These are phyloP conservation scores for Ajuga chamaepitys DNA, from an alignment of 257 asterid genomes.

Conservation along the genomic window DNA sequence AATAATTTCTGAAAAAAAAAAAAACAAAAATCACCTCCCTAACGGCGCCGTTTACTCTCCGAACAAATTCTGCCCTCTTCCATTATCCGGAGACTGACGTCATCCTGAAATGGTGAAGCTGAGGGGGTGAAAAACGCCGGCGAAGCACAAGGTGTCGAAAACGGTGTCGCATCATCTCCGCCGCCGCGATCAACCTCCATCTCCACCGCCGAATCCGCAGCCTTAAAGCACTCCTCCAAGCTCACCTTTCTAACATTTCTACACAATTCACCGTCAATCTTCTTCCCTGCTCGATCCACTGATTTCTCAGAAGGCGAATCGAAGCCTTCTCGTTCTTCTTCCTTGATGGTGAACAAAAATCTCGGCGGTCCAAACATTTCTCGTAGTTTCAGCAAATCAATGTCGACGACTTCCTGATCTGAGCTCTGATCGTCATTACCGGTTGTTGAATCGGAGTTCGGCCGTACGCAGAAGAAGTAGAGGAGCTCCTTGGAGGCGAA, in stretches of 20 bases:
- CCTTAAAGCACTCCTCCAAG: conserved; percentile 32
- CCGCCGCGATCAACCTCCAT: background rate
- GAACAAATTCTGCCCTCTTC: background rate
- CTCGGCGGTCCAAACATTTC: conserved; percentile 48
- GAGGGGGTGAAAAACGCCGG: conserved; percentile 25
- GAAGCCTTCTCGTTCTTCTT: conserved; percentile 43
- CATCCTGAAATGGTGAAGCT: conserved; percentile 20
- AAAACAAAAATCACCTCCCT: too few species aligned
- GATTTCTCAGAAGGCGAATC: conserved; percentile 29
- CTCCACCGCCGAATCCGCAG: conserved; percentile 16
- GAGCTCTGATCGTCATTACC: background rate
- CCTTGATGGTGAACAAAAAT: conserved; percentile 43
- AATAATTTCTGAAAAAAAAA: too few species aligned
- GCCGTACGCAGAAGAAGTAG: conserved; percentile 34
- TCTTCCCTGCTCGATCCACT: conserved; percentile 10
- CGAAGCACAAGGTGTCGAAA: conserved; percentile 29
- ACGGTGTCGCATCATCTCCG: conserved; percentile 23
- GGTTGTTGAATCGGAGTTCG: conserved; percentile 15
- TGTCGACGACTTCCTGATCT: conserved; percentile 25
- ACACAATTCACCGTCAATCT: background rate
- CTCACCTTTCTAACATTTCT: conserved; percentile 10
- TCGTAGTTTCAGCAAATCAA: conserved; percentile 40
- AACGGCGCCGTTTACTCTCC: background rate
- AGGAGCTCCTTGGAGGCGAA: conserved; percentile 38
- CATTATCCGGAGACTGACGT: background rate